Evolutionary conservation across 208 protist species (phyloP).

Genomic region (Trypanosomatidae sp.): DNA sequence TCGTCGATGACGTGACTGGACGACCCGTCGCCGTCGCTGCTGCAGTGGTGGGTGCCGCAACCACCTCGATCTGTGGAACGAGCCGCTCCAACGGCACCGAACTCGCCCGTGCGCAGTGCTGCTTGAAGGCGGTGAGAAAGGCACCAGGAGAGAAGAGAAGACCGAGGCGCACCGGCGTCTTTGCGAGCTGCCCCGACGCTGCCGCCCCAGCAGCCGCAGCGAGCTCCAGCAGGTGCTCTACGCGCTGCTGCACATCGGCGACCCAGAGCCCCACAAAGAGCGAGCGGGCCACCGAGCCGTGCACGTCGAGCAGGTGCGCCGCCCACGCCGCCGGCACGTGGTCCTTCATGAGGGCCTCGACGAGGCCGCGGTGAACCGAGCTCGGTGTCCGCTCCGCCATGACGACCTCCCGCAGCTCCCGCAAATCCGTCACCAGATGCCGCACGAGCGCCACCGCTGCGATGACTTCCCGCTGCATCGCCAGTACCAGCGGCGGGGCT

Average conservation of each 20-base stretch:
- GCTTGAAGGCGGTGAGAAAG: conserved; percentile 97
- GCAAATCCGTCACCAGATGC: conserved; percentile 75
- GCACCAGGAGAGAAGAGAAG: conserved; percentile 96
- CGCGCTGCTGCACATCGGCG: conserved; percentile 59
- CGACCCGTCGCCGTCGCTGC: too few species aligned
- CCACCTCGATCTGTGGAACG: conserved; percentile 62
- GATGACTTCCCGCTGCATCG: conserved; percentile 89
- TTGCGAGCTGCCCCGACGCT: conserved; percentile 24
- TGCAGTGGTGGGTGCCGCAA: not conserved
- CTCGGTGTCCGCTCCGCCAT: conserved; percentile 83
- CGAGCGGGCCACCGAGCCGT: conserved; percentile 33
- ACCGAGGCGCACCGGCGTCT: conserved; percentile 87
- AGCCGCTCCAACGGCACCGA: conserved; percentile 94
- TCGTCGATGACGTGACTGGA: not conserved
- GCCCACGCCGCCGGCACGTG: conserved; percentile 88
- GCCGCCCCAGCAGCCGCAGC: conserved; percentile 36
- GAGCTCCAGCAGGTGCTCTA: conserved; percentile 54
- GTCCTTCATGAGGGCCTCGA: conserved; percentile 79
- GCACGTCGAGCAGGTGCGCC: conserved; percentile 32
- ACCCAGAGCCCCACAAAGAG: conserved; percentile 59
- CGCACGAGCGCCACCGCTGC: conserved; percentile 55
- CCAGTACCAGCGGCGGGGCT: conserved; percentile 84
- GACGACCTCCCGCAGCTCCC: conserved; percentile 60
- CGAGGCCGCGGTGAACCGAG: conserved; percentile 84
- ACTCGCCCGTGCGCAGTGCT: conserved; percentile 88